phyloP scores from a whole-genome alignment of 2,329 filamentous ascomycete genomes.

The Hypoxylon sp. region DNA sequence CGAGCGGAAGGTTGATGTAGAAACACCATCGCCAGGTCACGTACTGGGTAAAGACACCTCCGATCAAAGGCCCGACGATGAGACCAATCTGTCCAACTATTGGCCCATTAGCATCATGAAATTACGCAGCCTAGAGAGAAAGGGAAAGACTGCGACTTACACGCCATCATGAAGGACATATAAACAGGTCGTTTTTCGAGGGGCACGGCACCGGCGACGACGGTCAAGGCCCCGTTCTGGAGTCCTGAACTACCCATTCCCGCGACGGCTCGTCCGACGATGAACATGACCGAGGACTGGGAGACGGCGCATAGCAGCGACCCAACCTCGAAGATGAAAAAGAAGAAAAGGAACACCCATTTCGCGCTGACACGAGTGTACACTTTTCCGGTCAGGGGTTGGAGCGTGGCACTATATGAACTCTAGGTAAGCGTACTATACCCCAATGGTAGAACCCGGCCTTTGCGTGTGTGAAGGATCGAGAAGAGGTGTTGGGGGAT shows the following conservation, averaged over 20 bases:
- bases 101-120: conserved; percentile 1
- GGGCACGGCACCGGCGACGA: conserved; percentile 60
- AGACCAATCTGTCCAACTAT: conserved; percentile 61
- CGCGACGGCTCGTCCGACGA: conserved; percentile 68
- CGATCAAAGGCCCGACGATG: conserved; percentile 64
- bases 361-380: conserved; percentile 61
- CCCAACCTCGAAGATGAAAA: conserved; percentile 69
- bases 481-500: conserved; percentile 40
- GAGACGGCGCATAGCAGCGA: conserved; percentile 69
- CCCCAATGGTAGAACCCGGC: conserved; percentile 27
- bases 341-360: conserved; percentile 59
- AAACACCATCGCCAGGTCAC: conserved; percentile 64
- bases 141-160: conserved; percentile 41
- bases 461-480: not conserved
- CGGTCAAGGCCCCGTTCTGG: conserved; percentile 67
- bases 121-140: too few relatives aligned
- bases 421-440: conserved; percentile 43
- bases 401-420: conserved; percentile 61
- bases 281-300: conserved; percentile 65
- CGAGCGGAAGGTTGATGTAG: conserved; percentile 64
- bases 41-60: conserved; percentile 60
- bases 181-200: conserved; percentile 59
- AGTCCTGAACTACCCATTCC: conserved; percentile 68
- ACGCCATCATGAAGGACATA: conserved; percentile 45
- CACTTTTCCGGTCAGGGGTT: conserved; percentile 67